Conservation (phyloP, 495 filamentous ascomycete genomes). For the Parachaetomium inaequale region DNA sequence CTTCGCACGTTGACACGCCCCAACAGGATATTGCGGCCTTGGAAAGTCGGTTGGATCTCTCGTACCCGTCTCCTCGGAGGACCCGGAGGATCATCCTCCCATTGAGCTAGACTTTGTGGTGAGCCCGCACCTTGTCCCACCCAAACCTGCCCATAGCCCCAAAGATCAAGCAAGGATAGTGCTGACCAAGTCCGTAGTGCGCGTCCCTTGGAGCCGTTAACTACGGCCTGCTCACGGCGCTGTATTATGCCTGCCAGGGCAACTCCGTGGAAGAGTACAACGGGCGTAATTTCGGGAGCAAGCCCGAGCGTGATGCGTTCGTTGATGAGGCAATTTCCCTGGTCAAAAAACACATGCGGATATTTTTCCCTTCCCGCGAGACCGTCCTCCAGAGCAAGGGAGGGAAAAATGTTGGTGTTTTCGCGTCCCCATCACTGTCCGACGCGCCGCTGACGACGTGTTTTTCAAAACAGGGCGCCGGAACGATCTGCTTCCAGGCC, state of each 20-base stretch:
- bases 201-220: conserved; percentile 78
- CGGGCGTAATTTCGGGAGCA: conserved; percentile 38
- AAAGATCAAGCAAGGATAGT: background rate
- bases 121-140: conserved; percentile 14
- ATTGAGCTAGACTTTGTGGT: conserved; percentile 62
- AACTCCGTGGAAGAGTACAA: conserved; percentile 56
- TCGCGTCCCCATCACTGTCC: no score
- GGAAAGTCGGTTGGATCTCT: conserved; percentile 57
- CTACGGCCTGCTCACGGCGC: conserved; percentile 58
- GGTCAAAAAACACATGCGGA: conserved; percentile 53
- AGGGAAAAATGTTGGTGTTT: conserved; percentile 43
- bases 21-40: conserved; percentile 59
- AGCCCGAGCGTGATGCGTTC: conserved; percentile 32
- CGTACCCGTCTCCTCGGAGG: conserved; percentile 45
- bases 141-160: background rate
- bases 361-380: conserved; percentile 79
- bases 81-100: no score
- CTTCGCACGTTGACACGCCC: background rate
- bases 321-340: conserved; percentile 28
- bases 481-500: conserved; percentile 74
- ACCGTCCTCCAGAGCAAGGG: conserved; percentile 65
- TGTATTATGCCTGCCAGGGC: conserved; percentile 75
- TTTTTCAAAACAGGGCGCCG: conserved; percentile 47
- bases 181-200: conserved; percentile 42
- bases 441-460: background rate